Conservation (phyloP, 2,329 filamentous ascomycete genomes). For the Ophiocordyceps camponoti-leonardi region DNA sequence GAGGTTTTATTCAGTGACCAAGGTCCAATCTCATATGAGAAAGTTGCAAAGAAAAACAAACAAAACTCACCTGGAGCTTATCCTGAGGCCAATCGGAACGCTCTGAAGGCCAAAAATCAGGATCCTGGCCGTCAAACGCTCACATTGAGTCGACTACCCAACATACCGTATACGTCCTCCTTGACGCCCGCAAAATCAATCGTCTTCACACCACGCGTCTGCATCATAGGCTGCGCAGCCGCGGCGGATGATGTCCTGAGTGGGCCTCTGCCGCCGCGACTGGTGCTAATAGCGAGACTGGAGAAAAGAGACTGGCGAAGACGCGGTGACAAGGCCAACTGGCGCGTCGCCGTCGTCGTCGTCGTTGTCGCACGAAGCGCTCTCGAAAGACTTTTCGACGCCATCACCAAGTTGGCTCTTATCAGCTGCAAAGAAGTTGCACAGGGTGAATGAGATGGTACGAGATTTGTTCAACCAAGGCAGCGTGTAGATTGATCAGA, state of each 20-base stretch:
- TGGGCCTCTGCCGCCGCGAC: slow-evolving; percentile 30
- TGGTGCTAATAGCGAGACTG: slow-evolving; percentile 27
- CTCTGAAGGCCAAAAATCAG: slow-evolving; percentile 55
- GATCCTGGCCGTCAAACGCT: too few relatives aligned
- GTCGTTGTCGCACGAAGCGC: slow-evolving; percentile 44
- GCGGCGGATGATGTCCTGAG: slow-evolving; percentile 29
- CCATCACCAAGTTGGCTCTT: slow-evolving; percentile 30
- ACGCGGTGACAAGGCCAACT: slow-evolving; percentile 38
- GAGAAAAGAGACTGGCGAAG: slow-evolving; percentile 42
- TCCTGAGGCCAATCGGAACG: slow-evolving; percentile 96
- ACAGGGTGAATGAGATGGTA: too few relatives aligned
- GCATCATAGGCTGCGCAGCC: slow-evolving; percentile 33
- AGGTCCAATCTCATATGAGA: too few relatives aligned
- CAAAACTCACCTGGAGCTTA: slow-evolving; percentile 73
- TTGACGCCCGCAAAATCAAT: slow-evolving; percentile 95
- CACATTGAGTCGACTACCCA: too few relatives aligned
- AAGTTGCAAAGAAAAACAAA: slow-evolving; percentile 2
- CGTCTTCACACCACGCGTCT: slow-evolving; percentile 85
- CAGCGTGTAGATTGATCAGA: too few relatives aligned
- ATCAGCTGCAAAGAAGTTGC: too few relatives aligned
- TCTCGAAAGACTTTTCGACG: slow-evolving; percentile 58
- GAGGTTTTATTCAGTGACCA: too few relatives aligned
- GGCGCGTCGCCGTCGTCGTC: too few relatives aligned
- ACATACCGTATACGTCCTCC: slow-evolving; percentile 85
- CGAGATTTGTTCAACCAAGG: too few relatives aligned